These are phyloP conservation scores for Arabis hirsuta DNA, from an alignment of 345 rosid species.

Conservation along the genomic window DNA sequence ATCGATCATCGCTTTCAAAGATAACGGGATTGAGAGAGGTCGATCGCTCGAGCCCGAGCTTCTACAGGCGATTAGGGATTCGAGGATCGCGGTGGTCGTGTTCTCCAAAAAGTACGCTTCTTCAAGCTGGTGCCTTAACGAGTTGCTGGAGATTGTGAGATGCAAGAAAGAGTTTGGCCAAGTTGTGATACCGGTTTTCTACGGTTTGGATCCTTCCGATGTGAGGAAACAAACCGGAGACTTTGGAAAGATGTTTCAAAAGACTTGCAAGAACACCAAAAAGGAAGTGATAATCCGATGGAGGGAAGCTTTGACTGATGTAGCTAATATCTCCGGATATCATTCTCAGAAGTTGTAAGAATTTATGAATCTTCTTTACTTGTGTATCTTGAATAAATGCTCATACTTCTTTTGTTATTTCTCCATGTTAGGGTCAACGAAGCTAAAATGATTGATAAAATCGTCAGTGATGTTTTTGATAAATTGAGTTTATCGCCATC, in stretches of 20 bases:
- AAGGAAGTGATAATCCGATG: no score
- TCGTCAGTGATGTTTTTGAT: no score
- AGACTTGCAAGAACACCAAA: background rate
- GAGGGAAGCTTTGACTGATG: no score
- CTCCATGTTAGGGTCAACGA: no score
- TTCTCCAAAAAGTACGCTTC: background rate
- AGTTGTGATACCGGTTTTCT: background rate
- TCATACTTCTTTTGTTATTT: no score
- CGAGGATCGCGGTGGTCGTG: background rate
- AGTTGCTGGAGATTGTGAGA: background rate
- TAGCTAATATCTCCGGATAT: no score
- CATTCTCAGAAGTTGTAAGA: no score
- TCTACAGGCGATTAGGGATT: background rate
- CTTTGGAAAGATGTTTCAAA: background rate
- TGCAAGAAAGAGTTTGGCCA: background rate
- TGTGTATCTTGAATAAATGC: no score
- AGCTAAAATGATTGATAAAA: no score
- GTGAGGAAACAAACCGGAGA: background rate
- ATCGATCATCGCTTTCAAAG: background rate
- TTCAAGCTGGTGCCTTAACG: conserved; percentile 17
- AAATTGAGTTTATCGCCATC: no score
- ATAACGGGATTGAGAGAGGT: background rate
- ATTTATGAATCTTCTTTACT: no score
- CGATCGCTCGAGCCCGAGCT: background rate
- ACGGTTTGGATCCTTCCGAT: conserved; percentile 21